Percentiles rank a stretch among this genome's conserved stretches.
Conservation (phyloP, 129 eudicot genomes). For the Centaurea solstitialis region DNA sequence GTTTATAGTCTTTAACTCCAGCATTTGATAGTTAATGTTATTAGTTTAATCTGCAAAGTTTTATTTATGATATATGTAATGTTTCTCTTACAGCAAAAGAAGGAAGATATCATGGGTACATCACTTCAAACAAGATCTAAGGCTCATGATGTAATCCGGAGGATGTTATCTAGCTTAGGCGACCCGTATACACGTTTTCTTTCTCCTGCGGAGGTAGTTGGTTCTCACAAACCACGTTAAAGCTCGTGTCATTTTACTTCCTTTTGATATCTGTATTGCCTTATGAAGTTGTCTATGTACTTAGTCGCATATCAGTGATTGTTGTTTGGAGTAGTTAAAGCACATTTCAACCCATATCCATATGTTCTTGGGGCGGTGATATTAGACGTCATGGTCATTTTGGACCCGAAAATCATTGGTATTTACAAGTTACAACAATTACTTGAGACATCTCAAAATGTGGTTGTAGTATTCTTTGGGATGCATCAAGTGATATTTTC, state of each 20-base stretch:
- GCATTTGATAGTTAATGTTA: background rate
- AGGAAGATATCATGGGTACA: conserved; percentile 62
- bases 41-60: background rate
- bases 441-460: too few relatives aligned
- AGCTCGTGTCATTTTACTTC: background rate
- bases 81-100: conserved; percentile 62
- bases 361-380: background rate
- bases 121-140: conserved; percentile 73
- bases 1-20: background rate
- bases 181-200: conserved; percentile 94
- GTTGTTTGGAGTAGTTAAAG: background rate
- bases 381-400: background rate
- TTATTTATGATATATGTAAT: background rate
- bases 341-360: background rate
- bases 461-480: background rate
- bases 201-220: conserved; percentile 74
- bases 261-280: background rate
- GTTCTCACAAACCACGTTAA: conserved; percentile 11
- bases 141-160: conserved; percentile 79
- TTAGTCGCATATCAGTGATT: background rate
- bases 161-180: conserved; percentile 87
- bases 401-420: background rate
- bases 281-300: background rate
- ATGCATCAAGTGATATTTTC: background rate
- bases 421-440: too few relatives aligned